Conservation (phyloP, 805 yeast species). For the Candida krabiensis region DNA sequence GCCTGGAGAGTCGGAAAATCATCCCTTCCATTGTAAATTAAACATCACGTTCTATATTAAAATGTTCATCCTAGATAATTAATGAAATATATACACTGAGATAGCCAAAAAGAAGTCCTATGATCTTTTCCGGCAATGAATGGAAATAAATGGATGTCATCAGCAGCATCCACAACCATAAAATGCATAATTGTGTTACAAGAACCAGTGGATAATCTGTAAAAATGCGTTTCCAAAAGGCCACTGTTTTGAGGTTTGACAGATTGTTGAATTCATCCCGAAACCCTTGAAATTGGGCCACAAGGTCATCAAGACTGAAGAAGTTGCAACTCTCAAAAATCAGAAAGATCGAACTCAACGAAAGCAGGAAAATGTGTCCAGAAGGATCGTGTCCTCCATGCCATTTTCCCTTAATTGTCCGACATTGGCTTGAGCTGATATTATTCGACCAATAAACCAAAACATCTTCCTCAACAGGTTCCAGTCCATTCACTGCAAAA, state of each 20-base stretch:
- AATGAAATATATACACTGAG: slow-evolving; percentile 38
- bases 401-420: slow-evolving; percentile 68
- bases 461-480: slow-evolving; percentile 3
- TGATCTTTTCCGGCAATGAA: slow-evolving; percentile 68
- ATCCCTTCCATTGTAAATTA: slow-evolving; percentile 7
- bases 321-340: slow-evolving; percentile 54
- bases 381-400: slow-evolving; percentile 93
- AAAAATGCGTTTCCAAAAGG: slow-evolving; percentile 9
- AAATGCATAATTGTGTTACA: slow-evolving; percentile 35
- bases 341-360: slow-evolving; percentile 63
- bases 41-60: not conserved
- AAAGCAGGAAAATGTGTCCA: slow-evolving; percentile 84
- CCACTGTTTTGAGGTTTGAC: slow-evolving; percentile 1
- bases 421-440: slow-evolving; percentile 43
- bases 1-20: slow-evolving; percentile 66
- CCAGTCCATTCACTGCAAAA: slow-evolving; percentile 9
- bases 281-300: slow-evolving; percentile 7
- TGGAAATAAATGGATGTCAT: slow-evolving; percentile 87
- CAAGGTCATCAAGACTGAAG: slow-evolving; percentile 15
- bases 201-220: slow-evolving; percentile 26
- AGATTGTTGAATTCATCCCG: not conserved
- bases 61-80: slow-evolving; percentile 1
- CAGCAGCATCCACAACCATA: slow-evolving; percentile 88
- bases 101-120: slow-evolving; percentile 67
- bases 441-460: slow-evolving; percentile 18